Evolutionary conservation across 1,284 basidiomycete genomes (phyloP), one percentile per base, ranked within the genome.

Genomic region (Phlebopus sp.): DNA sequence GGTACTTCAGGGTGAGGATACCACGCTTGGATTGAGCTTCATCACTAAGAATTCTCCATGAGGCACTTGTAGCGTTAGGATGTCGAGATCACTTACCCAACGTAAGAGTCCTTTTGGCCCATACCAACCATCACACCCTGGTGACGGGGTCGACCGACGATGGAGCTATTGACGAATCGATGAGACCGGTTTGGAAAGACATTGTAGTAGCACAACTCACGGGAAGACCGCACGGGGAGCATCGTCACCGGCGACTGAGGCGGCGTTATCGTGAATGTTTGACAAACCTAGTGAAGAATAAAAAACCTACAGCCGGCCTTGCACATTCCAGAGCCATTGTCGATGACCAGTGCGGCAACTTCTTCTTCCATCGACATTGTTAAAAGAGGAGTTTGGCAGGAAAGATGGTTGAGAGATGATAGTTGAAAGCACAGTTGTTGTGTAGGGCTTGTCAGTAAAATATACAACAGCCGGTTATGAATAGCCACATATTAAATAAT

Each of bases 21-120:
- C 91, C 91, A 76, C 91, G 87, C 79, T 93, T 93, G 44, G 89
- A 88, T 72, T 92, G 90, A 37, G 90, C 90, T 71, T 93, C 90
- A 61, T 92, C 90, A 66, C 82, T 85, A 55, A 3, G 27, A n/a
- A 27, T 27, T 10, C 10, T 31, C n/a, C n/a, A 47, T 55, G 30
- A 50, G 42, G 17, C 7, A 30, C 1, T 15, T 17, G 37, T 9
- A 13, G 2, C 30, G 34, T 37, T 37, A 19, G 18, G 42, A 37
- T 23, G 14, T 14, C 6, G 15, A 29, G 29, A 18, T 18, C 6
- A 47, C 76, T 50, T 57, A 84, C 82, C 85, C 86, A 41, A 89
- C 84, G 71, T 87, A 89, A 54, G 84, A 87, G 70, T 89, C 86
- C 71, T 88, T 88, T 70, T 87, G 83, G 46, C 81, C 79, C 83